Evolutionary conservation across 2,329 filamentous ascomycete genomes (phyloP), one percentile per base, ranked within the genome.

Genomic region (Fusarium chaquense): DNA sequence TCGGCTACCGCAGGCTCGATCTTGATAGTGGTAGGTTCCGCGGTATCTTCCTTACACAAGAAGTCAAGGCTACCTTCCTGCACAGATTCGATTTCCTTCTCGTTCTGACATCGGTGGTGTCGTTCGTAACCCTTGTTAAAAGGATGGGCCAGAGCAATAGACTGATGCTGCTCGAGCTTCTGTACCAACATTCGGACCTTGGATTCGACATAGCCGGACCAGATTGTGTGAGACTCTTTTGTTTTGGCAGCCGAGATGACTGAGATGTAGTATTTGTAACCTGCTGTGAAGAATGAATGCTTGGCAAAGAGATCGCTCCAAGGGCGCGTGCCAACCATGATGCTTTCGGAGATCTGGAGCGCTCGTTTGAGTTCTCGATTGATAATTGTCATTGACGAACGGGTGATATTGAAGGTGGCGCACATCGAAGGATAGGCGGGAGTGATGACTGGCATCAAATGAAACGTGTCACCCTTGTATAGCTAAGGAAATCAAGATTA

Each of bases 351-450:
- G 57, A 98, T 91, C 53, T 92, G 85, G 53, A 90, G 88, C 7
- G 91, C 96, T 38, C 93, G 89, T 68, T 90, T 86, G 22, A 98
- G 87, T 77, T 99, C 96, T 47, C 90, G 87, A 70, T 93, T 88
- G 76, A 99, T 94, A 51, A 98, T 89, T 9, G 87, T 84, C 83
- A 94, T 93, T 3, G 94, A 97, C 1, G 95, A 98, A 70, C 88
- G 85, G 5, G 92, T 94, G 65, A 99, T 91, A 76, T 97, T 98
- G 83, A 97, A 96, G 0, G 96, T 98, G 3, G 96, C 91, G 79
- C 96, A 98, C 94, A 98, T 98, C 51, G 94, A 97, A 4, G 96
- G 96, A 78, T 98, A 98, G 1, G 96, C 94, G 2, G 96, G 96
- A 2, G 96, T 99, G 76, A 99, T 98, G 79, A 99, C 93, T 30